A percentile compares a stretch with the other conserved stretches of the same genome.
Conservation (phyloP, 2,329 filamentous ascomycete species). For the Exophiala aquamarina region DNA sequence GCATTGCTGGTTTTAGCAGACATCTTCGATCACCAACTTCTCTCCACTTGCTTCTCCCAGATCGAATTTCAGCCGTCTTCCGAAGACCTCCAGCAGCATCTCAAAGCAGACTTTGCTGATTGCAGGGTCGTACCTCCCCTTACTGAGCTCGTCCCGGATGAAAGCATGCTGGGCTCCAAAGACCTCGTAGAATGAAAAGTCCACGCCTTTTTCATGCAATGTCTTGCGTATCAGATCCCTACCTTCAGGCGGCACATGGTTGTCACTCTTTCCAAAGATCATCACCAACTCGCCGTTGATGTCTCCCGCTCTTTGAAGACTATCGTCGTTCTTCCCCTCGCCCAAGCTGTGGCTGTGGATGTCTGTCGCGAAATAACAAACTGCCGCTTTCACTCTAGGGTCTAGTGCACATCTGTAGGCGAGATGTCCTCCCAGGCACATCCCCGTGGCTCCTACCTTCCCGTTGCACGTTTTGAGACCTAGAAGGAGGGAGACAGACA, state of each 20-base stretch:
- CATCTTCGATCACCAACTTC: constrained; percentile 66
- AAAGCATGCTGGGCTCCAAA: constrained; percentile 96
- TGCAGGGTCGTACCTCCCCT: constrained; percentile 89
- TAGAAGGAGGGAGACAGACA: constrained; percentile 69
- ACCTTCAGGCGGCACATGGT: constrained; percentile 79
- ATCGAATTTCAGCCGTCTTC: constrained; percentile 73
- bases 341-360: constrained; percentile 79
- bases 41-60: constrained; percentile 67
- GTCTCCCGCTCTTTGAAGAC: constrained; percentile 59
- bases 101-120: constrained; percentile 87
- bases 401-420: constrained; percentile 74
- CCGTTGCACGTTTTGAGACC: constrained; percentile 77
- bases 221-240: constrained; percentile 81
- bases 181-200: constrained; percentile 82
- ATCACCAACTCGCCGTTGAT: constrained; percentile 79
- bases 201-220: constrained; percentile 71
- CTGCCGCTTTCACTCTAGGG: constrained; percentile 69
- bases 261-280: constrained; percentile 91
- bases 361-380: constrained; percentile 92
- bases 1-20: constrained; percentile 68
- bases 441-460: constrained; percentile 74
- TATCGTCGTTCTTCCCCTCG: constrained; percentile 63
- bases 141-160: constrained; percentile 87
- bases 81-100: constrained; percentile 83
- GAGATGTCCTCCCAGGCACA: constrained; percentile 92